Conservation (phyloP, 345 rosid species). For the Garcia nutans region DNA sequence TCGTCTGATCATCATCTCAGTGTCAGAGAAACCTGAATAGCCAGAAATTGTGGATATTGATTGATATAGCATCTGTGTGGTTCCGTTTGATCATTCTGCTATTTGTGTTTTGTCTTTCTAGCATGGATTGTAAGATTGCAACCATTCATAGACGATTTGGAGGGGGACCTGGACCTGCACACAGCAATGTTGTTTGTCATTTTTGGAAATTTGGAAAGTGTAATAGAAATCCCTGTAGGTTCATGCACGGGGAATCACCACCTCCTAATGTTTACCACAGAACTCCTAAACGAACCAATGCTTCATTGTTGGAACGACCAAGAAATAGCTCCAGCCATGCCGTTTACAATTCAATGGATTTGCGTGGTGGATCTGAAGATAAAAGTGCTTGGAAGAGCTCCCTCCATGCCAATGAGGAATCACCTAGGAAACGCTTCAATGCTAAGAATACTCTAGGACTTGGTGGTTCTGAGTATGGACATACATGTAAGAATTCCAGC, state of each 20-base stretch:
- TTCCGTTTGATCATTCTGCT: neutral
- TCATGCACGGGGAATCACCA: constrained; percentile 19
- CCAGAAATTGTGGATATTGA: neutral
- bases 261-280: neutral
- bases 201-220: constrained; percentile 32
- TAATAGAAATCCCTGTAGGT: constrained; percentile 38
- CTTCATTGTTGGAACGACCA: neutral
- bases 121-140: neutral
- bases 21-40: neutral
- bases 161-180: constrained; percentile 7
- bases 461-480: neutral
- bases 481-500: neutral
- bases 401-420: neutral
- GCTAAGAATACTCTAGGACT: neutral
- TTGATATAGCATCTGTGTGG: neutral
- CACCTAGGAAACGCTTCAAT: neutral
- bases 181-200: constrained; percentile 1
- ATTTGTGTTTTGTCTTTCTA: neutral
- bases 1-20: neutral
- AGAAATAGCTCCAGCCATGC: constrained; percentile 12
- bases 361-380: neutral
- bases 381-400: neutral
- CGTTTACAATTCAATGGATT: neutral
- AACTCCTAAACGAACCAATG: neutral
- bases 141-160: neutral